Conservation (phyloP, 306 rosid species). For the Rosa multiflora region DNA sequence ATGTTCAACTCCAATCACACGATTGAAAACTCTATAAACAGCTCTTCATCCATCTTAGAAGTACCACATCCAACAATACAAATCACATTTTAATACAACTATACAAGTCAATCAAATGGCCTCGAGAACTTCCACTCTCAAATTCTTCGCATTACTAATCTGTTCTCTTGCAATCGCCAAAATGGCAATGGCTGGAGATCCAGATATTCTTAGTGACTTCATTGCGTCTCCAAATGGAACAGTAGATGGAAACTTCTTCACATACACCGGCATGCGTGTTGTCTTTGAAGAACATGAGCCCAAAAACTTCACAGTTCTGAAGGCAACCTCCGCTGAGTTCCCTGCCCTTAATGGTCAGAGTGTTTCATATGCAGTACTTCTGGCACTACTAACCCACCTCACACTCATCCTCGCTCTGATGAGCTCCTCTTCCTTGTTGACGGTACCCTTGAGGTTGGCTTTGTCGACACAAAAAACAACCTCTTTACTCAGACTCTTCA, state of each 20-base stretch:
- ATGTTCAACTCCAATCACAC: no score
- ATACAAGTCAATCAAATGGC: no score
- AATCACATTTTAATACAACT: no score
- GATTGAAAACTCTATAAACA: no score
- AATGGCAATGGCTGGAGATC: constrained; percentile 15
- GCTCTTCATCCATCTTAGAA: no score
- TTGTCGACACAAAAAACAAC: constrained; percentile 10
- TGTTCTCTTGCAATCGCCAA: constrained; percentile 16
- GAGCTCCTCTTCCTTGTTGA: constrained; percentile 18
- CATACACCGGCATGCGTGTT: background rate
- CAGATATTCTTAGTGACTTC: constrained; percentile 43
- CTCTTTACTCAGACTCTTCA: constrained; percentile 8
- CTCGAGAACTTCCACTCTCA: constrained; percentile 5
- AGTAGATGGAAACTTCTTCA: no score
- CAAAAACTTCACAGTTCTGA: background rate
- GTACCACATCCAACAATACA: no score
- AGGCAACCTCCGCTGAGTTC: background rate
- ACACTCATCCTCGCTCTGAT: constrained; percentile 16
- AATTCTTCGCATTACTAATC: constrained; percentile 21
- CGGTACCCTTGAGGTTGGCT: constrained; percentile 11
- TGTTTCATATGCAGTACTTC: background rate
- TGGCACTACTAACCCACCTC: background rate
- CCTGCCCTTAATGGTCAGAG: constrained; percentile 2
- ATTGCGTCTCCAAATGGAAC: background rate
- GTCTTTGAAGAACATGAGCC: background rate